Conservation (phyloP, 768 basidiomycete genomes). For the Cubamyces lactineus region DNA sequence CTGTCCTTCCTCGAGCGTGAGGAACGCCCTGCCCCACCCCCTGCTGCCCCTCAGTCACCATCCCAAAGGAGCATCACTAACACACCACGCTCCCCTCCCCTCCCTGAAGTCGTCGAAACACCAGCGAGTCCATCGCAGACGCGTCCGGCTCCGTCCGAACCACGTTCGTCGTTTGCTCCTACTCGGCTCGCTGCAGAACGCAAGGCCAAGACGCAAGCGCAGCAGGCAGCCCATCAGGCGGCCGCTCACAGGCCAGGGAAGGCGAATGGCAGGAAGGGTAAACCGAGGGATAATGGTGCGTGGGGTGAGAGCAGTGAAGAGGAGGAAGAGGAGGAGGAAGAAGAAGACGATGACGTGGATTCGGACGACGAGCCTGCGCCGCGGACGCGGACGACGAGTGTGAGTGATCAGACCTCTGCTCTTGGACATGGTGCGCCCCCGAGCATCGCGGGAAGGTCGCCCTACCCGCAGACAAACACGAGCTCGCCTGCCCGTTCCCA, state of each 20-base stretch:
- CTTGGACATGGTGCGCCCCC: constrained; percentile 13
- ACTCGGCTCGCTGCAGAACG: constrained; percentile 84
- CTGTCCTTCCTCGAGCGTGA: constrained; percentile 71
- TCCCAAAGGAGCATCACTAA: constrained; percentile 37
- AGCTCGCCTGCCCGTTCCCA: constrained; percentile 26
- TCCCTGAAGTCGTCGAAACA: constrained; percentile 32
- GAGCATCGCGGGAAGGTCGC: constrained; percentile 15
- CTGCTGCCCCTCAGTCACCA: constrained; percentile 39
- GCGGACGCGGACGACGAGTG: constrained; percentile 20
- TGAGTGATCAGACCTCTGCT: constrained; percentile 23
- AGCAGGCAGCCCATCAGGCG: constrained; percentile 80
- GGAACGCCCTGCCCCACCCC: constrained; percentile 35
- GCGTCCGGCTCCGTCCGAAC: constrained; percentile 31
- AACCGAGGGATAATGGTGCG: constrained; percentile 44
- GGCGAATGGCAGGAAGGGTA: constrained; percentile 46
- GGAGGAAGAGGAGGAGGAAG: constrained; percentile 80
- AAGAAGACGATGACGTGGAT: constrained; percentile 66
- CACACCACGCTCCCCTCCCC: constrained; percentile 32
- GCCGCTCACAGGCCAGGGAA: constrained; percentile 77
- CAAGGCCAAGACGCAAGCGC: constrained; percentile 81
- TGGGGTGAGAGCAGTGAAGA: constrained; percentile 81
- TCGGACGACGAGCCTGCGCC: constrained; percentile 54
- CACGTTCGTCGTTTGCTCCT: constrained; percentile 86
- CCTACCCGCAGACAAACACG: constrained; percentile 46
- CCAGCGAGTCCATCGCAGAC: constrained; percentile 32